Percentiles rank a stretch among this genome's conserved stretches.
Evolutionary conservation across 2,329 filamentous ascomycete genomes (phyloP).

Genomic region (Diplodia mutila): DNA sequence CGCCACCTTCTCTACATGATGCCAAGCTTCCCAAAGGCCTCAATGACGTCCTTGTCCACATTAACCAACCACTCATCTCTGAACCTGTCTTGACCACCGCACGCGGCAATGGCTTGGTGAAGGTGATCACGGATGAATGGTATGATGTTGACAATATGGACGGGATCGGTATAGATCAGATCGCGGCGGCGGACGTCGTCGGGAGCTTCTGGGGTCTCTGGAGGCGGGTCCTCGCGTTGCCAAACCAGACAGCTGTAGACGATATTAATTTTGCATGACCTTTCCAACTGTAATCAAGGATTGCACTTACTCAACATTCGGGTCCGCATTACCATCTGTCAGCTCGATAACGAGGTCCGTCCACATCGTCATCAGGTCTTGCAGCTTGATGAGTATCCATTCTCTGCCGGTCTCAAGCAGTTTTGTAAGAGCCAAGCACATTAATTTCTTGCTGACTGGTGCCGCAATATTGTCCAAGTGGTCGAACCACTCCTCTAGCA

Average conservation of each 20-base stretch:
- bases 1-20: slow-evolving; percentile 35
- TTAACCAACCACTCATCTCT: slow-evolving; percentile 71
- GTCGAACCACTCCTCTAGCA: slow-evolving; percentile 66
- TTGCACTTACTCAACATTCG: slow-evolving; percentile 39
- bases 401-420: slow-evolving; percentile 66
- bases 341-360: slow-evolving; percentile 70
- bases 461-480: slow-evolving; percentile 71
- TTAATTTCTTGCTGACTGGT: slow-evolving; percentile 69
- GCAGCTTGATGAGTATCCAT: slow-evolving; percentile 64
- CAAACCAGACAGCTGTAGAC: slow-evolving; percentile 46
- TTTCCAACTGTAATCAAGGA: too few species aligned
- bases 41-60: slow-evolving; percentile 73
- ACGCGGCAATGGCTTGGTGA: slow-evolving; percentile 59
- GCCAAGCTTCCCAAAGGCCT: slow-evolving; percentile 57
- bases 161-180: slow-evolving; percentile 63
- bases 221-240: slow-evolving; percentile 38
- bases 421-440: slow-evolving; percentile 71
- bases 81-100: slow-evolving; percentile 69
- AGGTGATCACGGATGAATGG: slow-evolving; percentile 67
- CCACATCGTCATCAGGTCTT: slow-evolving; percentile 78
- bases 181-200: slow-evolving; percentile 54
- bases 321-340: slow-evolving; percentile 61
- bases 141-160: slow-evolving; percentile 68
- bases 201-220: slow-evolving; percentile 43
- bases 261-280: slow-evolving; percentile 3